Evolutionary conservation across 1,284 basidiomycete species (phyloP), one percentile per base, ranked within the genome.

Genomic region (Boletus semigastroideus): DNA sequence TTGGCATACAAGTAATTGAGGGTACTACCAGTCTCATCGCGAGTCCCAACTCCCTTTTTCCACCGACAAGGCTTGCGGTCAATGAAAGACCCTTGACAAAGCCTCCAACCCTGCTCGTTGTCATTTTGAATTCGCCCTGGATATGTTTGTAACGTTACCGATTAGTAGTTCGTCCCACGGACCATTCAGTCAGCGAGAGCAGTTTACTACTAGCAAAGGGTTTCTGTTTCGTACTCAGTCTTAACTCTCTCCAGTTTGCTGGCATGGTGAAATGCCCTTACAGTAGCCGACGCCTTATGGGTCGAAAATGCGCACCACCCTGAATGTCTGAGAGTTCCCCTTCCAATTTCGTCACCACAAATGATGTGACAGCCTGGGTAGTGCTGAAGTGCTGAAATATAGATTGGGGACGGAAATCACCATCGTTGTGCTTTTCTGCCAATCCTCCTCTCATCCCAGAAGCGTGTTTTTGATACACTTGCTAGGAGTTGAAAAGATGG

Each of bases 301-400:
- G 11, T n/a, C 22, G 16, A 28, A 14, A 28, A 22, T 13, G n/a
- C 7, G n/a, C 7, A 10, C 42, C 8, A 8, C 42, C 31, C 44
- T 58, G 55, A 42, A 17, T 3, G 14, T 40, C 37, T 57, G 55
- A 41, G 56, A 55, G 55, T 28, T 36, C 5, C 16, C 16, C 19
- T 48, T 31, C 36, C 13, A 22, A 31, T 28, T 39, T 19, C 27
- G 34, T 42, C 33, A 42, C 11, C 20, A 17, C 25, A 5, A 41
- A 34, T n/a, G 14, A 48, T 17, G 19, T n/a, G 22, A 6, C 5
- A 6, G 25, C 5, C 25, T 25, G 25, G n/a, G 13, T 20, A 16
- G 16, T 5, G 28, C 33, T 20, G 39, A 19, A 28, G 19, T 37
- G 25, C 14, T 27, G 34, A 22, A 22, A 42, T 31, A 56, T 55